Percentiles rank a stretch among this genome's conserved stretches.
Conservation (phyloP, 768 basidiomycete genomes). For the Lactarius sp. region DNA sequence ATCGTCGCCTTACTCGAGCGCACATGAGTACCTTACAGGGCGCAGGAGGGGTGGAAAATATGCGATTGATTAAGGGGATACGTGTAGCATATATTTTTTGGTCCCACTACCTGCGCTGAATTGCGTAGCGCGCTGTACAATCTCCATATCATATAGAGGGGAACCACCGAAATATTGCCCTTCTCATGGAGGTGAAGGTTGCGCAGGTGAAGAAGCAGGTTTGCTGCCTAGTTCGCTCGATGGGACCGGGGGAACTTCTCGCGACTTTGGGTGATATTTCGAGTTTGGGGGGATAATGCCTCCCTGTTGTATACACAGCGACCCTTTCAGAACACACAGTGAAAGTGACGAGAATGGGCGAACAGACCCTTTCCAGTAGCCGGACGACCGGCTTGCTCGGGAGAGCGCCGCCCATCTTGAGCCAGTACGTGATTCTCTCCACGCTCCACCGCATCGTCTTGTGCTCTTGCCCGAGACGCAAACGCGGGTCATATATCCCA, state of each 20-base stretch:
- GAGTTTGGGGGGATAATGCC: conserved; percentile 55
- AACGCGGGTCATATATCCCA: conserved; percentile 76
- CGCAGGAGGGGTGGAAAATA: not conserved
- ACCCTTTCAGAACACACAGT: conserved; percentile 7
- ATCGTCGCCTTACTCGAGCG: conserved; percentile 40
- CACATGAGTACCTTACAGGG: not conserved
- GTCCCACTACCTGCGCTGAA: not conserved
- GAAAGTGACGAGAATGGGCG: not conserved
- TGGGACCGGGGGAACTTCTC: not conserved
- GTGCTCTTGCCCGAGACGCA: conserved; percentile 43
- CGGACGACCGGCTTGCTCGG: conserved; percentile 75
- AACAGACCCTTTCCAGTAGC: conserved; percentile 72
- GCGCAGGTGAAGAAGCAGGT: not conserved
- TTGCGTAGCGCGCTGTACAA: not conserved
- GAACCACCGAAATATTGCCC: not conserved
- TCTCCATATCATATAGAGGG: not conserved
- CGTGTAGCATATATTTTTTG: not conserved
- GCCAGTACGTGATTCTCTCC: conserved; percentile 86
- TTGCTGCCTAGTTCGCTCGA: not conserved
- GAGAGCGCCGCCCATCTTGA: conserved; percentile 67
- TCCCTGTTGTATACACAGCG: conserved; percentile 41
- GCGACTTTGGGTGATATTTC: conserved; percentile 44
- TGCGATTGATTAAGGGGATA: not conserved
- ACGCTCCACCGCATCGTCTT: conserved; percentile 90
- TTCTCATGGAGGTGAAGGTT: conserved; percentile 8